Base-by-base conservation (phyloP, 805 yeast species). In the Trichomonascus vanleenenianus region DNA sequence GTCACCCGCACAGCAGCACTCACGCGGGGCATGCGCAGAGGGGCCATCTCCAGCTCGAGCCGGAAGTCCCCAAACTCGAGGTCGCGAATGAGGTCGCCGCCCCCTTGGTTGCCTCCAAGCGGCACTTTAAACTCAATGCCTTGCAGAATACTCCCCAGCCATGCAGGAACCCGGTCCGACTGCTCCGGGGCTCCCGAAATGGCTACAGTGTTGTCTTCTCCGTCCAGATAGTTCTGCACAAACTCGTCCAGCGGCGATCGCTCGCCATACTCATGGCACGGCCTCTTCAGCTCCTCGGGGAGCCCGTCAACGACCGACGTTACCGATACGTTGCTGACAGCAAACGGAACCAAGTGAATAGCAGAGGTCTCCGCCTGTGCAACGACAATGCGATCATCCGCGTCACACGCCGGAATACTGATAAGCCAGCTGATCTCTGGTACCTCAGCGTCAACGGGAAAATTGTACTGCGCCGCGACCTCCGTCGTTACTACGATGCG, bases 381-480 rank as follows among this genome's bases (percentile, higher is more conserved):
- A 3, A 54, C 52, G 22, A 45, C 45, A 7, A 43, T 27, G 15
- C 30, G 30, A 11, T 42, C 15, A 4, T 35, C n/a, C 12, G 16
- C 40, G 3, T 37, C 44, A 40, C 67, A 63, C n/a, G 60, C 64
- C 1, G 53, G 53, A 2, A 63, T 50, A 44, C 50, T 50, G 8
- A 61, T 40, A 0, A 39, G 35, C 67, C 67, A 63, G 4, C 43
- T 30, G 19, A 61, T 33, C 7, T 47, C 38, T 1, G 67, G 67
- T n/a, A 63, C 20, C 34, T 31, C 14, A 9, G 55, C 62, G 6
- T 39, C 39, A 6, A 49, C 39, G 2, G 49, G 33, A 8, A 56
- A 33, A 9, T 48, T 43, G 44, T 39, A 31, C 19, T 38, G 39
- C 7, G 40, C 31, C 3, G 40, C 16, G 7, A 43, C 49, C 8